These are phyloP conservation scores for Melanopsichium pennsylvanicum DNA, from an alignment of 1,284 basidiomycete species.

Conservation along the genomic window DNA sequence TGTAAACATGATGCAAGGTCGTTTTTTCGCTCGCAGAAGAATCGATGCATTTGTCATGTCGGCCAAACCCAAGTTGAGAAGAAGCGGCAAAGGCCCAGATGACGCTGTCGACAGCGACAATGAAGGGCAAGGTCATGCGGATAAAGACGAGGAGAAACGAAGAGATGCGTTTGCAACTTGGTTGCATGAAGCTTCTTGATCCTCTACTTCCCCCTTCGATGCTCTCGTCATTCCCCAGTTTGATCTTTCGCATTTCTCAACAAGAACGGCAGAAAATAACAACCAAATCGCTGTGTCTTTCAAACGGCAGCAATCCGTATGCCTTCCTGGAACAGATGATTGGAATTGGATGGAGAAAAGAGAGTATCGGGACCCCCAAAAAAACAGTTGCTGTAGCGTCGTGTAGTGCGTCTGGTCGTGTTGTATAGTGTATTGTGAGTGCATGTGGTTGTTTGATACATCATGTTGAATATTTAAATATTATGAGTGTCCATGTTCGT, in stretches of 20 bases:
- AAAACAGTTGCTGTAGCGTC: no score
- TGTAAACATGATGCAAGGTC: constrained; percentile 92
- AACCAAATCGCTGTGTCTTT: no score
- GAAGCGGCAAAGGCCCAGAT: constrained; percentile 68
- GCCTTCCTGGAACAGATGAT: background rate
- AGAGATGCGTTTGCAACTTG: constrained; percentile 27
- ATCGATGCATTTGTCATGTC: constrained; percentile 82
- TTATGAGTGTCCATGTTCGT: background rate
- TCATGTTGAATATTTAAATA: no score
- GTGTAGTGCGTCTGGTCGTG: background rate
- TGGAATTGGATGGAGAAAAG: background rate
- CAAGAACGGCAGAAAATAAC: no score
- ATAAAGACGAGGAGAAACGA: background rate
- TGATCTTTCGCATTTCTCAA: no score
- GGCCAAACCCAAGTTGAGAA: constrained; percentile 82
- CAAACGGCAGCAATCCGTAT: no score
- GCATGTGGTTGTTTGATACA: no score
- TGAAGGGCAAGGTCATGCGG: constrained; percentile 27
- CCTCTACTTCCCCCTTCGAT: no score
- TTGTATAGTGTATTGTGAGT: background rate
- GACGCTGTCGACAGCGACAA: constrained; percentile 10
- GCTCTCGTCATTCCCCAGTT: no score
- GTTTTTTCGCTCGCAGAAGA: constrained; percentile 86
- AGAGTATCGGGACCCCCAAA: background rate
- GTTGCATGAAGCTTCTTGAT: constrained; percentile 3